A percentile compares a stretch with the other conserved stretches of the same genome.
These are phyloP conservation scores for Aechmea fasciata DNA, from an alignment of 176 grass and related monocot species.

Conservation along the genomic window DNA sequence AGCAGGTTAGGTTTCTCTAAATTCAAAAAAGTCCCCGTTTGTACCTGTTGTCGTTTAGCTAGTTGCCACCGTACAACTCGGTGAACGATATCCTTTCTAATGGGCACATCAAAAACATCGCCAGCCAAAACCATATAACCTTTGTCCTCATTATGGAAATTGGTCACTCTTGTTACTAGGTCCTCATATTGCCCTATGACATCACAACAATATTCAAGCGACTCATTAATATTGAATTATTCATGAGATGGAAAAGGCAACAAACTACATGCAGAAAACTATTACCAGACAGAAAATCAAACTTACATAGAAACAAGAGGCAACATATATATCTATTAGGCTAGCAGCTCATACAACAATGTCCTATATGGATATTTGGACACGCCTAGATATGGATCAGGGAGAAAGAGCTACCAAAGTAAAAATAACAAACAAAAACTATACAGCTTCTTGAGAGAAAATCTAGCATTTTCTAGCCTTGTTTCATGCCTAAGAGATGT, in stretches of 20 bases:
- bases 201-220: background rate
- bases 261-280: background rate
- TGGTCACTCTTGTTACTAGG: constrained; percentile 62
- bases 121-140: constrained; percentile 88
- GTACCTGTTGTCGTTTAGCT: constrained; percentile 85
- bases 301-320: too few species aligned
- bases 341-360: too few species aligned
- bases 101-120: constrained; percentile 87
- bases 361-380: too few species aligned
- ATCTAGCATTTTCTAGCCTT: too few species aligned
- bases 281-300: too few species aligned
- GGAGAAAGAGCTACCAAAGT: too few species aligned
- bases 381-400: too few species aligned
- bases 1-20: background rate
- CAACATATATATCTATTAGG: too few species aligned
- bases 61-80: constrained; percentile 79
- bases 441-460: too few species aligned
- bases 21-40: constrained; percentile 1
- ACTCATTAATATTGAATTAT: background rate
- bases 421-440: too few species aligned
- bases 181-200: constrained; percentile 67
- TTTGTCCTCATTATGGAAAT: constrained; percentile 76
- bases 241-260: constrained; percentile 3
- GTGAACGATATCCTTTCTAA: constrained; percentile 89
- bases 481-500: too few species aligned